Conservation (phyloP, 768 basidiomycete genomes). For the Agaricus subrufescens region DNA sequence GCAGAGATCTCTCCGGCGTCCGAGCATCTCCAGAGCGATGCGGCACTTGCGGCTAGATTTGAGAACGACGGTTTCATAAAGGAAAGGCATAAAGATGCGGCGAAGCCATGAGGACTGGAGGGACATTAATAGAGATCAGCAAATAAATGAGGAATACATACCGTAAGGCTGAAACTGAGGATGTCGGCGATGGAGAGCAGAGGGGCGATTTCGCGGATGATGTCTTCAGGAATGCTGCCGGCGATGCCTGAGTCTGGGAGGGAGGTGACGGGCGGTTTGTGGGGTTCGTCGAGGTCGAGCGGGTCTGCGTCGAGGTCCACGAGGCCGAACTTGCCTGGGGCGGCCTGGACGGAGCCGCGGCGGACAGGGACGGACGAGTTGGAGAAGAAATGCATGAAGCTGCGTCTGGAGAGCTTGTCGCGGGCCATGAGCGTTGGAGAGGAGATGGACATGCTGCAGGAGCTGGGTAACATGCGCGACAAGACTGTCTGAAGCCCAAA, state of each 20-base stretch:
- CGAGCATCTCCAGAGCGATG: conserved; percentile 32
- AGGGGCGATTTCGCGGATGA: conserved; percentile 34
- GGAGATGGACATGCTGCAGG: conserved; percentile 1
- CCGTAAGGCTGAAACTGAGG: conserved; percentile 36
- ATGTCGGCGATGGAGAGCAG: conserved; percentile 32
- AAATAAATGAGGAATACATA: conserved; percentile 19
- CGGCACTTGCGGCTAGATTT: conserved; percentile 37
- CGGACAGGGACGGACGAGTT: conserved; percentile 25
- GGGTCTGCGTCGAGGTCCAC: conserved; percentile 11
- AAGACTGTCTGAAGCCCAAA: conserved; percentile 7
- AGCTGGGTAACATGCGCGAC: conserved; percentile 8
- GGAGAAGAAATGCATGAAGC: conserved; percentile 28
- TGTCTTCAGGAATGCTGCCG: conserved; percentile 32
- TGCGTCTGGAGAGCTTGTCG: conserved; percentile 19
- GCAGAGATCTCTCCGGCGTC: conserved; percentile 29
- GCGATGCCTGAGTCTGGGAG: conserved; percentile 5
- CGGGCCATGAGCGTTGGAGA: neutral
- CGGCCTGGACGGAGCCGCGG: conserved; percentile 20
- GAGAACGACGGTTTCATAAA: conserved; percentile 41
- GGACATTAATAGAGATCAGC: conserved; percentile 3
- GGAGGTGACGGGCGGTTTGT: neutral
- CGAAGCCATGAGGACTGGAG: conserved; percentile 27
- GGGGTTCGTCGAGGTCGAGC: neutral
- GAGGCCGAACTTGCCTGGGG: conserved; percentile 13
- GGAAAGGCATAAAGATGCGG: conserved; percentile 28